Evolutionary conservation across 202 grass and related monocot species (phyloP).

Genomic region (Elaeis oleifera): DNA sequence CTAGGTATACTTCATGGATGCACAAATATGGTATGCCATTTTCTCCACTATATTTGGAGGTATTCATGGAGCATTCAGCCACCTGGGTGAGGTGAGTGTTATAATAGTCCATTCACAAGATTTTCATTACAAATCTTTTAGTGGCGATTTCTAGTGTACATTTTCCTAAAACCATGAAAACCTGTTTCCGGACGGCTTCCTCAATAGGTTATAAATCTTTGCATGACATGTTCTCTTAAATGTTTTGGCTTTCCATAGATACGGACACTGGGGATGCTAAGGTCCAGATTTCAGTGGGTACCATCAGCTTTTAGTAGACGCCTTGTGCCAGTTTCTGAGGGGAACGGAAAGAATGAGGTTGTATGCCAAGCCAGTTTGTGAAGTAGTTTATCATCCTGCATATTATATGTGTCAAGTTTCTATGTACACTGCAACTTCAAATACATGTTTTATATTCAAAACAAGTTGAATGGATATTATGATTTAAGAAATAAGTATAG

Average conservation of each 20-base stretch:
- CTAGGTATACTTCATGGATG: conserved; percentile 99
- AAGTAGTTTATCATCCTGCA: too few relatives aligned
- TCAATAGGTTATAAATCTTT: background rate
- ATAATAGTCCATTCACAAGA: background rate
- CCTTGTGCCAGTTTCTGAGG: conserved; percentile 41
- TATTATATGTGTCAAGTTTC: too few relatives aligned
- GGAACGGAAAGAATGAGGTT: conserved; percentile 1
- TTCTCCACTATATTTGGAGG: conserved; percentile 96
- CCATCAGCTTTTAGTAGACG: conserved; percentile 51
- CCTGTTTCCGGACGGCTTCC: too few relatives aligned
- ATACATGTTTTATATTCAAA: too few relatives aligned
- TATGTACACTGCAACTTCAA: too few relatives aligned
- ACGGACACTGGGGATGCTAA: conserved; percentile 88
- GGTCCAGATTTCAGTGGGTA: conserved; percentile 77
- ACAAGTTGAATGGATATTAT: too few relatives aligned
- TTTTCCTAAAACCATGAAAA: too few relatives aligned
- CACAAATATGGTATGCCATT: conserved; percentile 99
- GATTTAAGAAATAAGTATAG: background rate
- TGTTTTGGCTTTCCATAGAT: conserved; percentile 51
- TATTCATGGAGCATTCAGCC: conserved; percentile 87
- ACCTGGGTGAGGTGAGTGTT: conserved; percentile 80
- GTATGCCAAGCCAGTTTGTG: too few relatives aligned
- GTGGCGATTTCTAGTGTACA: too few relatives aligned
- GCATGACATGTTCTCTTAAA: background rate
- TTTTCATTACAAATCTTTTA: too few relatives aligned